phyloP scores from a whole-genome alignment of 768 basidiomycete species.

The Russula abietina region DNA sequence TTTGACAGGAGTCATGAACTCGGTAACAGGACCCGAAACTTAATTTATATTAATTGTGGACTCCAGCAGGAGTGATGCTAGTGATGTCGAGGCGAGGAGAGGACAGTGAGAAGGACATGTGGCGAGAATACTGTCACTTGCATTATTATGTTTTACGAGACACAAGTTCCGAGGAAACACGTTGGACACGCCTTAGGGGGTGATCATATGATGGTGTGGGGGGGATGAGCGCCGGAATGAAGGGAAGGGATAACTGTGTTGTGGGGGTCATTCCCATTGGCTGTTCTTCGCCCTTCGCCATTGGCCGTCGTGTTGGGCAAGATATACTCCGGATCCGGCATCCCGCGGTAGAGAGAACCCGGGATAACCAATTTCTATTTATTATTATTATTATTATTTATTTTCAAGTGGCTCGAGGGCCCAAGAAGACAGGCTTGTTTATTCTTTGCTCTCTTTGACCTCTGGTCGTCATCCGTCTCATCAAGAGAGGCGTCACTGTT shows the following conservation, averaged over 20 bases:
- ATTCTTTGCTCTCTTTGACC: background rate
- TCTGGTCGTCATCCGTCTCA: slow-evolving; percentile 12
- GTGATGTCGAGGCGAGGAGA: background rate
- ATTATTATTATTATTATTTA: background rate
- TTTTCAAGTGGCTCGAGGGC: background rate
- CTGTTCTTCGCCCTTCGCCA: no score
- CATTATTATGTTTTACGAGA: background rate
- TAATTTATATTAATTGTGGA: background rate
- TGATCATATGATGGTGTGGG: slow-evolving; percentile 21
- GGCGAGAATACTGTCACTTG: background rate
- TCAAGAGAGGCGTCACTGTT: background rate
- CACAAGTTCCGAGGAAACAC: slow-evolving; percentile 7
- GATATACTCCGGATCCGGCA: no score
- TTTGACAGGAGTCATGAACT: background rate
- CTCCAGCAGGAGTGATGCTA: no score
- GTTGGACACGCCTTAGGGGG: background rate
- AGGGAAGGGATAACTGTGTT: background rate
- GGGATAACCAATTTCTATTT: background rate
- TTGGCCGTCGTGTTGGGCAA: no score
- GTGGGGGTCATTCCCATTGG: no score
- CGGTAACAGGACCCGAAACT: slow-evolving; percentile 11
- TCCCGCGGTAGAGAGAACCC: no score
- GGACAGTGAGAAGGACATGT: no score
- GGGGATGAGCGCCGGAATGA: slow-evolving; percentile 10
- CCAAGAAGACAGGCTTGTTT: background rate